A percentile compares a stretch with the other conserved stretches of the same genome.
These are phyloP conservation scores for Pittosporum tobira DNA, from an alignment of 129 eudicot genomes.

Conservation along the genomic window DNA sequence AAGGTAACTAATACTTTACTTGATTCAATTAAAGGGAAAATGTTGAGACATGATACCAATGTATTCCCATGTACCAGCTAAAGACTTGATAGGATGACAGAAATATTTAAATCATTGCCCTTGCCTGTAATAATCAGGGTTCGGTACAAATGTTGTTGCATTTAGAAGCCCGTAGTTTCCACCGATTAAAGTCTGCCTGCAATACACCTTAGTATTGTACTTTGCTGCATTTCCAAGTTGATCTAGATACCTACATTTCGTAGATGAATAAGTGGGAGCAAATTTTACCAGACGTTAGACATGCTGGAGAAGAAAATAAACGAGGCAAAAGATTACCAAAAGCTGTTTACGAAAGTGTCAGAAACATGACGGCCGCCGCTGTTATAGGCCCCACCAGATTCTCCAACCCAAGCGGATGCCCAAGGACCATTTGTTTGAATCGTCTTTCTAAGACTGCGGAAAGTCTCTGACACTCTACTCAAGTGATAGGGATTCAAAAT, in stretches of 20 bases:
- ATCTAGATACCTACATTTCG: constrained; percentile 69
- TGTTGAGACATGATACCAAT: not conserved
- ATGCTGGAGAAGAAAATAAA: not conserved
- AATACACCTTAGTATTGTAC: constrained; percentile 73
- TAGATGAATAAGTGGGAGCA: constrained; percentile 12
- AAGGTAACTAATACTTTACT: constrained; percentile 4
- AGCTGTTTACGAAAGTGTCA: constrained; percentile 71
- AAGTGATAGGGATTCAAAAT: constrained; percentile 64
- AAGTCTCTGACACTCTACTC: constrained; percentile 50
- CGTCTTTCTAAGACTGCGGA: constrained; percentile 36
- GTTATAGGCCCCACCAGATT: constrained; percentile 94
- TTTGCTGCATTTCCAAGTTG: constrained; percentile 89
- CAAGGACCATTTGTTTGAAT: constrained; percentile 69
- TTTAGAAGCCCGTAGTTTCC: constrained; percentile 84
- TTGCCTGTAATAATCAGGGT: constrained; percentile 91
- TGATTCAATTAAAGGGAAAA: not conserved
- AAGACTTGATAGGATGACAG: not conserved
- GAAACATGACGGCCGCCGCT: constrained; percentile 78
- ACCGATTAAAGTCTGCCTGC: constrained; percentile 89
- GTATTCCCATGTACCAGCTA: not conserved
- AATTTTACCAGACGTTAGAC: not conserved
- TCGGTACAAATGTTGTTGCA: constrained; percentile 58
- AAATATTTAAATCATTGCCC: not conserved
- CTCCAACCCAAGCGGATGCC: constrained; percentile 97
- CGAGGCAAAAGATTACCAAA: constrained; percentile 56